Base-by-base conservation (phyloP, 2,329 filamentous ascomycete genomes). In the Ceratocystis diversiconidia region DNA sequence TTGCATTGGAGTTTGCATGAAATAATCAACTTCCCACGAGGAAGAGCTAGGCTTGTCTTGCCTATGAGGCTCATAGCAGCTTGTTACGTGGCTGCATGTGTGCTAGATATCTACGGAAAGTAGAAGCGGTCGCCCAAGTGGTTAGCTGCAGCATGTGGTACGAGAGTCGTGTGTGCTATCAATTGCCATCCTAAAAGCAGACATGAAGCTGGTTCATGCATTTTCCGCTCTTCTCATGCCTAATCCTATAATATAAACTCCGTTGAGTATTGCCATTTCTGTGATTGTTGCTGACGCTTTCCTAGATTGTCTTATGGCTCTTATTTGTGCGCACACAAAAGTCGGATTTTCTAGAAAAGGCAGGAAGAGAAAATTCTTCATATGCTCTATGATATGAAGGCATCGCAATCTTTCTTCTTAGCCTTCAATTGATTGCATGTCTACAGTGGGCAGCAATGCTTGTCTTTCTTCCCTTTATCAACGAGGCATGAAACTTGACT, bases 131-230 rank as follows among this genome's bases (percentile, higher is more conserved):
- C 0, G n/a, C 12, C 0, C 48, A 52, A 52, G 48, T 0, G 48
- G 19, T 0, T 25, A 8, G 19, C 48, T 52, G 2, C 12, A 52
- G 2, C 48, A 52, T 52, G 48, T 52, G 48, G 19, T 25, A 52
- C 48, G 48, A 28, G 48, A 25, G 48, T 19, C 48, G 8, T 52
- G 48, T 25, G 17, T 1, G 19, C 32, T 50, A 30, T 25, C 32
- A 57, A 32, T 30, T 36, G 28, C 52, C 28, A 30, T 32, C 17
- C 32, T 0, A 57, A 0, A 32, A 57, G 22, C 52, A 17, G 52
- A 0, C 17, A 57, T 30, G 3, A 0, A 32, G n/a, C 3, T 19
- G 1, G 1, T 32, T 1, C 2, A 1, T 59, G 52, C 19, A 0
- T 10, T 32, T 59, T 0, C 28, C 32, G 17, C 15, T 36, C 28